Percentiles rank a stretch among this genome's conserved stretches.
Evolutionary conservation across 2,329 filamentous ascomycete species (phyloP).

Genomic region (Rutstroemia sydowiana): DNA sequence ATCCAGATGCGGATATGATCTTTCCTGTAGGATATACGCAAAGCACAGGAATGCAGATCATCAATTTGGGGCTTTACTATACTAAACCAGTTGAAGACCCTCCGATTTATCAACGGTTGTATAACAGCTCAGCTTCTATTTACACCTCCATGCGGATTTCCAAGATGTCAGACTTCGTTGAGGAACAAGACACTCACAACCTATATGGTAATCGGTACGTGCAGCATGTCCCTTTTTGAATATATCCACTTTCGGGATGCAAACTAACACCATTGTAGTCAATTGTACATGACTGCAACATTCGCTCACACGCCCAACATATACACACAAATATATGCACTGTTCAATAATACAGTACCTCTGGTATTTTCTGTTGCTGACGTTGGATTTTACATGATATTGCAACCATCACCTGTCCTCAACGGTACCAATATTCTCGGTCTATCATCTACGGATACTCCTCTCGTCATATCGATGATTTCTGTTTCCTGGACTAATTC

Average conservation of each 20-base stretch:
- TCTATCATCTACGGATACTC: background rate
- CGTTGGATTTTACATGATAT: background rate
- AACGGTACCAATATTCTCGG: background rate
- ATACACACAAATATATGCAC: background rate
- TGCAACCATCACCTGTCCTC: background rate
- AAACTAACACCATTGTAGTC: background rate
- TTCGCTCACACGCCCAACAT: background rate
- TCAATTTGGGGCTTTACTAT: background rate
- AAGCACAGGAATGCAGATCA: background rate
- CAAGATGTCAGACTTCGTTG: background rate
- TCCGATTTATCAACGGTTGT: background rate
- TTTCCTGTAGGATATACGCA: background rate
- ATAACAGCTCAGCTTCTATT: background rate
- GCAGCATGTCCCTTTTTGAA: background rate
- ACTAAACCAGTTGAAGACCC: background rate
- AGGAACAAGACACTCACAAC: background rate
- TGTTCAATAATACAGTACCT: background rate
- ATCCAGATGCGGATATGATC: background rate
- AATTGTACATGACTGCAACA: background rate
- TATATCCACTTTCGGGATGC: too few relatives aligned
- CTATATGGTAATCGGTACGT: background rate
- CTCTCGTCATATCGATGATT: background rate
- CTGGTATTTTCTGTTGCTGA: background rate
- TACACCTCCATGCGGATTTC: background rate
- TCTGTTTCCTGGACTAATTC: background rate